Base-by-base conservation (phyloP, 2,329 filamentous ascomycete genomes). In the Fusarium sulawesiense region DNA sequence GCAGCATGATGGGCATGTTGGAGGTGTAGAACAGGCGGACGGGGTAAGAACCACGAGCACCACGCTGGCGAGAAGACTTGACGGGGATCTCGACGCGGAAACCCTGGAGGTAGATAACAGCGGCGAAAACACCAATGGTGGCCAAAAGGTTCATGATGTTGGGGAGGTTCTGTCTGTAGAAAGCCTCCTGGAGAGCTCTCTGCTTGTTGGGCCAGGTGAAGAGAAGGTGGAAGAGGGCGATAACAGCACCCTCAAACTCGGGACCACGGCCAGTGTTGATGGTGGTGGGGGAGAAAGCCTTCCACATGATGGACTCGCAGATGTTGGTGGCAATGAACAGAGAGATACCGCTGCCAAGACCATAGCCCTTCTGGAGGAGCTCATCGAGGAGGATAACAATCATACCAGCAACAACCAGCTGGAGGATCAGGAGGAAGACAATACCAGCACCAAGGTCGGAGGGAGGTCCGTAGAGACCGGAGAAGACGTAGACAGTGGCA, bases 1-100 rank as follows among this genome's bases (percentile, higher is more conserved):
- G 97, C 82, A 99, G 89, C 96, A 99, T 99, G 85, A 99, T 99
- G 80, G 96, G 96, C 97, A 99, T 99, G 92, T 99, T 99, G 82
- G 94, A 98, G 80, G 96, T 99, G 87, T 99, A 99, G 90, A 99
- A 99, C 65, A 99, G 93, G 79, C 97, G 95, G 82, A 99, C 90
- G 78, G 96, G 96, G 89, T 98, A 99, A 42, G 94, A 97, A 78
- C 95, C 97, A 78, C 96, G 95, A 81, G 97, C 96, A 83, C 96
- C 96, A 88, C 96, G 94, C 89, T 99, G 96, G 85, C 96, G 94
- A 77, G 94, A 95, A 66, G 94, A 98, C 91, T 99, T 99, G 88
- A 99, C 96, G 70, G 97, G 97, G 80, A 99, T 99, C 86, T 99
- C 96, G 79, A 99, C 96, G 75, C 96, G 96, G 93, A 99, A 98